Evolutionary conservation across 805 yeast species (phyloP).

Genomic region (Pichia thaimueangensis): DNA sequence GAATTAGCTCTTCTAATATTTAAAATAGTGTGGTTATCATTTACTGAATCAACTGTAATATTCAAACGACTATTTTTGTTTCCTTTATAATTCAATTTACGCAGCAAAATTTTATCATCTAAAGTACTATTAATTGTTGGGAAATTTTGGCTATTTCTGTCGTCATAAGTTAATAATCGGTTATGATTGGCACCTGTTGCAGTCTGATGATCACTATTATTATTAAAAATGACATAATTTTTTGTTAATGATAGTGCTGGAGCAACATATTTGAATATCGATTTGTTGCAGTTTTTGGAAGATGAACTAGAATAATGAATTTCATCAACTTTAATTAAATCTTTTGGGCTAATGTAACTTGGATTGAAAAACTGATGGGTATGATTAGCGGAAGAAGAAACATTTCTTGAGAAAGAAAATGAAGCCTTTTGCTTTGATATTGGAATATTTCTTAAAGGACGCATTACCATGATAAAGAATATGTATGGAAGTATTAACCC

Average conservation of each 20-base stretch:
- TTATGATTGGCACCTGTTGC: conserved; percentile 12
- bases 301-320: conserved; percentile 19
- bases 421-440: conserved; percentile 9
- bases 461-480: conserved; percentile 21
- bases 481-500: neutral
- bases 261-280: conserved; percentile 17
- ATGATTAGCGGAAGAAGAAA: conserved; percentile 12
- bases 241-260: conserved; percentile 25
- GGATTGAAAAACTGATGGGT: conserved; percentile 32
- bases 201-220: conserved; percentile 13
- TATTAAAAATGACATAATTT: conserved; percentile 28
- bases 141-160: neutral
- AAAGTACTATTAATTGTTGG: neutral
- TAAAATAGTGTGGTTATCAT: conserved; percentile 19
- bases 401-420: conserved; percentile 16
- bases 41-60: conserved; percentile 20
- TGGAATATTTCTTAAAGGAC: conserved; percentile 22
- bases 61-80: conserved; percentile 29
- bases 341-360: conserved; percentile 27
- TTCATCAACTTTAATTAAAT: conserved; percentile 25
- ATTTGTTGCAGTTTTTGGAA: conserved; percentile 15
- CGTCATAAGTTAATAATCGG: neutral
- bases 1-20: conserved; percentile 28
- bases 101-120: conserved; percentile 19
- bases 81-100: conserved; percentile 20